Conservation (phyloP, 2,329 filamentous ascomycete species). For the Tolypocladium tundrense region DNA sequence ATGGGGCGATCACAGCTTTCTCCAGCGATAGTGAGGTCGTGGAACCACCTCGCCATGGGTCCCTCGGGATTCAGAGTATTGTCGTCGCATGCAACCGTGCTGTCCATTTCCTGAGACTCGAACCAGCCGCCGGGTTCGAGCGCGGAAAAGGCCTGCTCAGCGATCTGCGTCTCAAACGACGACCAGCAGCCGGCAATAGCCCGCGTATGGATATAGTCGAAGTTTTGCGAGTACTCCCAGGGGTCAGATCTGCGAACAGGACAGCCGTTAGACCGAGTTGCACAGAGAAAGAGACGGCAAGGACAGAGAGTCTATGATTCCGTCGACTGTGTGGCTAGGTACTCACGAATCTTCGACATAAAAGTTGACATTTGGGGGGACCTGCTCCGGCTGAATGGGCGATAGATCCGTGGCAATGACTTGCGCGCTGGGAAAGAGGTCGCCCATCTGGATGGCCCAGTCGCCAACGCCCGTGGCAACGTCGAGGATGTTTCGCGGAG, state of each 20-base stretch:
- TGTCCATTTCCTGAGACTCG: slow-evolving; percentile 40
- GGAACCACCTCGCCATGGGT: slow-evolving; percentile 28
- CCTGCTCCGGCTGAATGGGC: slow-evolving; percentile 53
- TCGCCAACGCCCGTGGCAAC: slow-evolving; percentile 38
- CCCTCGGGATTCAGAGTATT: slow-evolving; percentile 27
- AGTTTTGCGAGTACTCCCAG: slow-evolving; percentile 42
- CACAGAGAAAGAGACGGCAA: neutral
- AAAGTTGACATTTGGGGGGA: slow-evolving; percentile 66
- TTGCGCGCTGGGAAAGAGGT: slow-evolving; percentile 45
- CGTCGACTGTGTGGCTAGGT: no score
- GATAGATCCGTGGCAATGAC: slow-evolving; percentile 58
- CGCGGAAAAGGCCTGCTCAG: slow-evolving; percentile 39
- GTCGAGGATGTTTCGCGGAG: slow-evolving; percentile 28
- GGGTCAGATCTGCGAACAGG: slow-evolving; percentile 28
- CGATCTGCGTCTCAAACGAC: slow-evolving; percentile 36
- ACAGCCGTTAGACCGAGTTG: neutral
- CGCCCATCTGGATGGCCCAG: slow-evolving; percentile 60
- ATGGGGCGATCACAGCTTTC: slow-evolving; percentile 26
- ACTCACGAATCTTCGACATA: slow-evolving; percentile 54
- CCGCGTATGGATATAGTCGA: slow-evolving; percentile 46
- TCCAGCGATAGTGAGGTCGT: slow-evolving; percentile 28
- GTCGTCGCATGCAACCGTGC: slow-evolving; percentile 31
- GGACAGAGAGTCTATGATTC: neutral
- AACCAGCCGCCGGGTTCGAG: slow-evolving; percentile 43
- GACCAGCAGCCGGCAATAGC: slow-evolving; percentile 39